Conservation (phyloP, 345 rosid genomes). For the Physaria fendleri region DNA sequence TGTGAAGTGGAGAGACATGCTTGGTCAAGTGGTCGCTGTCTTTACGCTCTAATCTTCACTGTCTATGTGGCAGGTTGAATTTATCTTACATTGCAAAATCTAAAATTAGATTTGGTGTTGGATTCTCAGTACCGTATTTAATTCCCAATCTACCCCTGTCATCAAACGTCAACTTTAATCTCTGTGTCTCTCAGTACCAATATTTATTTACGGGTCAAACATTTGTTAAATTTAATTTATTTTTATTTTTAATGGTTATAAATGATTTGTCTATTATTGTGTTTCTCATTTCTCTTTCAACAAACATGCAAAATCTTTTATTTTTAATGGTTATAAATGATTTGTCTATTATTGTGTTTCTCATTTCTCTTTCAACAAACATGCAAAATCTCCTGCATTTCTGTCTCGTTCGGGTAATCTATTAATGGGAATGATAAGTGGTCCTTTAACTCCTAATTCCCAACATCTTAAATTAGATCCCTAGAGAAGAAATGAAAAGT, state of each 20-base stretch:
- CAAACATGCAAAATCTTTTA: too few relatives aligned
- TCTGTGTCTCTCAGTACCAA: background rate
- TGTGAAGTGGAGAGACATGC: conserved; percentile 17
- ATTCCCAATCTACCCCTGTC: conserved; percentile 24
- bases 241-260: conserved; percentile 29
- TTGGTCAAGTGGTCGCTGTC: conserved; percentile 32
- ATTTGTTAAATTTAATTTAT: background rate
- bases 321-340: too few relatives aligned
- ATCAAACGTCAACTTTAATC: conserved; percentile 29
- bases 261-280: conserved; percentile 26
- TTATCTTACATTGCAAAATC: conserved; percentile 35
- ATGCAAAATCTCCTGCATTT: conserved; percentile 27
- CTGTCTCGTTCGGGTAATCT: conserved; percentile 31
- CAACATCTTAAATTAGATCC: conserved; percentile 1
- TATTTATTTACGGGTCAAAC: too few relatives aligned
- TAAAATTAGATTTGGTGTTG: conserved; percentile 35
- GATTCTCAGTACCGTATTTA: conserved; percentile 21
- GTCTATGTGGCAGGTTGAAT: conserved; percentile 32
- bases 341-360: conserved; percentile 27
- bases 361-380: conserved; percentile 27
- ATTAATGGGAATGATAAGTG: conserved; percentile 23
- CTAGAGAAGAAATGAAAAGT: too few relatives aligned
- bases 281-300: too few relatives aligned
- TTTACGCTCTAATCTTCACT: conserved; percentile 29
- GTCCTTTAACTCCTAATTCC: conserved; percentile 22